Evolutionary conservation across 305 asterid genomes (phyloP).

Genomic region (Solanum hybrid): DNA sequence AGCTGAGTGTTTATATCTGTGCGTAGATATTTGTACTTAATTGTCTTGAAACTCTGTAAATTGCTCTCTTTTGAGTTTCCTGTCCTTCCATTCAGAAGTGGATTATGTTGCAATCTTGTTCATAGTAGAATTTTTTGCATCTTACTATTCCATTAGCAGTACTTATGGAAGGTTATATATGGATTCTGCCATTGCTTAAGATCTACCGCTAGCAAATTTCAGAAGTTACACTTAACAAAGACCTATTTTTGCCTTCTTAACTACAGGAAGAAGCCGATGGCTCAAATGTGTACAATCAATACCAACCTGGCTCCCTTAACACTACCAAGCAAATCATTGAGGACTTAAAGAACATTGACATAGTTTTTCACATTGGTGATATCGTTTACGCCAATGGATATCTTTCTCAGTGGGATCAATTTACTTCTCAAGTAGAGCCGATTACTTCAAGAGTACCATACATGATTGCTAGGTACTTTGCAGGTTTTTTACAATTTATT

Average conservation of each 20-base stretch:
- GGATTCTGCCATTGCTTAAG: neutral
- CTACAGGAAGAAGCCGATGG: conserved; percentile 89
- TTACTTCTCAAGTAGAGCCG: conserved; percentile 84
- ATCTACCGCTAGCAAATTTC: neutral
- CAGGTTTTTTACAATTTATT: neutral
- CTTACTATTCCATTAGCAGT: neutral
- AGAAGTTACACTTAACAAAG: neutral
- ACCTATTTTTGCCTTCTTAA: neutral
- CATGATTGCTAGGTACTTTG: conserved; percentile 75
- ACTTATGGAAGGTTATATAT: neutral
- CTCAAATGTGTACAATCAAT: conserved; percentile 80
- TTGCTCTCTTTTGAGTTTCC: neutral
- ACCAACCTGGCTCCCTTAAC: conserved; percentile 74
- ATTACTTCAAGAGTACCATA: conserved; percentile 81
- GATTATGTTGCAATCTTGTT: neutral
- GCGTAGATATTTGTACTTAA: neutral
- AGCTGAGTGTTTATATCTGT: neutral
- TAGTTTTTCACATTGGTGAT: conserved; percentile 91
- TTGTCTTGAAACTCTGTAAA: neutral
- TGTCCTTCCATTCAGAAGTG: neutral
- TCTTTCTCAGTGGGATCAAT: conserved; percentile 95
- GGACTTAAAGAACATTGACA: conserved; percentile 65
- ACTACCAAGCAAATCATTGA: conserved; percentile 69
- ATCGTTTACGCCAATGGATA: conserved; percentile 82
- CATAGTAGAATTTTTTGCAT: neutral